Conservation (phyloP, 176 grass and related monocot species). For the Guadua angustifolia region DNA sequence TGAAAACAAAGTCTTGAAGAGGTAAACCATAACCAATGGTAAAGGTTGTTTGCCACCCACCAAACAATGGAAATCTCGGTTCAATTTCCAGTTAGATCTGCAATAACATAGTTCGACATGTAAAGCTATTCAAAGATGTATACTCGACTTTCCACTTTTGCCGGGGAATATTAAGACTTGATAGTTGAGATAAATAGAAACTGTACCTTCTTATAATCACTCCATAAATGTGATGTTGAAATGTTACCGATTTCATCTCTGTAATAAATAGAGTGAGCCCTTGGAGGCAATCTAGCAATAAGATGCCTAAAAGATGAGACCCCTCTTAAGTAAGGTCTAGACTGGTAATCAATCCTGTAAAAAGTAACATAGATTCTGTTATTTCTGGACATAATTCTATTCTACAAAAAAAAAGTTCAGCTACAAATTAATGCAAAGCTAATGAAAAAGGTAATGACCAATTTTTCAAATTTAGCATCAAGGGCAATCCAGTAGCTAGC, state of each 20-base stretch:
- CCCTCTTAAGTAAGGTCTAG: conserved; percentile 77
- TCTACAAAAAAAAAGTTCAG: too few relatives aligned
- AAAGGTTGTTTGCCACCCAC: conserved; percentile 97
- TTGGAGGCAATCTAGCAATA: too few relatives aligned
- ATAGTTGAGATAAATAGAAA: conserved; percentile 11
- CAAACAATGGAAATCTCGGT: conserved; percentile 96
- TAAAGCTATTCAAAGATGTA: conserved; percentile 20
- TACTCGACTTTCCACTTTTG: conserved; percentile 18
- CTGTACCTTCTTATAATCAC: conserved; percentile 82
- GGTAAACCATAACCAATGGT: conserved; percentile 91
- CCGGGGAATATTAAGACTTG: background rate
- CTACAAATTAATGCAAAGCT: too few relatives aligned
- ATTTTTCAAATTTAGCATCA: too few relatives aligned
- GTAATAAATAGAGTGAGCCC: too few relatives aligned
- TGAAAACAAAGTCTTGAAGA: conserved; percentile 86
- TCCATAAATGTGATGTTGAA: too few relatives aligned
- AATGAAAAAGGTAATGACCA: too few relatives aligned
- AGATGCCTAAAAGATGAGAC: too few relatives aligned
- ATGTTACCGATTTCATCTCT: too few relatives aligned
- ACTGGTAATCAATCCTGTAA: conserved; percentile 91
- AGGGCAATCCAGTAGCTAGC: too few relatives aligned
- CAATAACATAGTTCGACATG: conserved; percentile 39
- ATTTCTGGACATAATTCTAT: conserved; percentile 14
- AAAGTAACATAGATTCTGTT: conserved; percentile 22
- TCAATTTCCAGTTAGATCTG: conserved; percentile 96